Base-by-base conservation (phyloP, 1,284 basidiomycete species). In the Neolentinus lepideus region DNA sequence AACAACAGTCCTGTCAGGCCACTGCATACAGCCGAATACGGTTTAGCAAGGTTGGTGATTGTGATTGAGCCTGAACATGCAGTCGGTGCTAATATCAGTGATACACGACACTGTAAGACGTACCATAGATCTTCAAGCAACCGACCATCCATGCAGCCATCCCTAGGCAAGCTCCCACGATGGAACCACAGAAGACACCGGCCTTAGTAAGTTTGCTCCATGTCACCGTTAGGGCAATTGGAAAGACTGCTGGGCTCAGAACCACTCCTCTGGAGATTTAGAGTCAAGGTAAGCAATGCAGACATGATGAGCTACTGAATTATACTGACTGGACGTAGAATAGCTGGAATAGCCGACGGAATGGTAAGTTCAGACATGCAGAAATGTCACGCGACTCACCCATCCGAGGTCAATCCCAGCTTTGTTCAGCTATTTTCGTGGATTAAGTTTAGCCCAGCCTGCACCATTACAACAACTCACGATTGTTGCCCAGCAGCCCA, bases 81-180 rank as follows among this genome's bases (percentile, higher is more conserved):
- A 24, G 27, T 26, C 27, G 29, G 11, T 21, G 33, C 10, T 35
- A 19, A 26, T 21, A 22, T 6, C 6, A 22, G 14, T 19, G 9
- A 24, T 19, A 36, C 16, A 25, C 24, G 3, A 19, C 53, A 27
- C 54, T 31, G 25, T 2, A 55, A 33, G 29, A 57, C 63, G 16
- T 57, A 70, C 77, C 78, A 53, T 73, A 78, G 52, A 76, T 77
- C 62, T 79, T 77, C 69, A 68, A 73, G 59, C 77, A 79, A 0
- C 76, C 73, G 11, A 80, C 67, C 70, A 80, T 76, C 77, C 77
- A 80, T 14, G 77, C 76, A 0, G 75, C 46, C 71, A 79, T 77
- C 3, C 76, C 77, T 38, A 75, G 61, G 4, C 69, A 58, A 21
- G 75, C 74, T 0, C 77, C 77, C 2, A 68, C 64, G 36, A 79